Evolutionary conservation across 768 basidiomycete species (phyloP).

Genomic region (Brasilioporus rufonigricans): DNA sequence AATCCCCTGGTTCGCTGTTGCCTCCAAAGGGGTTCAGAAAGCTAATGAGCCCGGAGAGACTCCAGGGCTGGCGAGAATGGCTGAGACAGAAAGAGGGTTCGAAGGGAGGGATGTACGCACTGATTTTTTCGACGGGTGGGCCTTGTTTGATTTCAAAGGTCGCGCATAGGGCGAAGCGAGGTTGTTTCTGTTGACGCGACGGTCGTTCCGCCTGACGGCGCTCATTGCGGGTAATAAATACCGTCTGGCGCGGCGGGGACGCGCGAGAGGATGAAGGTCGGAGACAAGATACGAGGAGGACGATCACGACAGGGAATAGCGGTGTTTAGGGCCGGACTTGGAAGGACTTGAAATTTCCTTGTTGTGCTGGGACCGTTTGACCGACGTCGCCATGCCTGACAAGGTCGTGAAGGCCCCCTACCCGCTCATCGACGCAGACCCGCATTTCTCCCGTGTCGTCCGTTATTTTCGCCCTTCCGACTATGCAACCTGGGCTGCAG

Average conservation of each 20-base stretch:
- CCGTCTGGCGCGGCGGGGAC: background rate
- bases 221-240: conserved; percentile 43
- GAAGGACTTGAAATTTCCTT: conserved; percentile 10
- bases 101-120: conserved; percentile 30
- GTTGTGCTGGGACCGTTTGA: background rate
- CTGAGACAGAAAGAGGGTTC: conserved; percentile 10
- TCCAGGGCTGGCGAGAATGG: conserved; percentile 41
- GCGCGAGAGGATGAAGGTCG: conserved; percentile 10
- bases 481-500: conserved; percentile 79
- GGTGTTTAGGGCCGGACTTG: conserved; percentile 32
- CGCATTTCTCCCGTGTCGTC: conserved; percentile 82
- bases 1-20: conserved; percentile 21
- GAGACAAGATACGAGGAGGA: conserved; percentile 23
- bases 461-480: conserved; percentile 87
- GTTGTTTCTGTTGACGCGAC: conserved; percentile 35
- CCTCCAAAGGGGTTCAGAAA: conserved; percentile 49
- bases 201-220: conserved; percentile 48
- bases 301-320: conserved; percentile 19
- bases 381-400: conserved; percentile 33
- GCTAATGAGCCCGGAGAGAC: conserved; percentile 46
- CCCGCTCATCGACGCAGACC: conserved; percentile 93
- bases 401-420: conserved; percentile 63
- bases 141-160: conserved; percentile 24
- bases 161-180: conserved; percentile 59
- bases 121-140: conserved; percentile 42